Conservation (phyloP, 2,329 filamentous ascomycete species). For the Xylariomycetidae sp. region DNA sequence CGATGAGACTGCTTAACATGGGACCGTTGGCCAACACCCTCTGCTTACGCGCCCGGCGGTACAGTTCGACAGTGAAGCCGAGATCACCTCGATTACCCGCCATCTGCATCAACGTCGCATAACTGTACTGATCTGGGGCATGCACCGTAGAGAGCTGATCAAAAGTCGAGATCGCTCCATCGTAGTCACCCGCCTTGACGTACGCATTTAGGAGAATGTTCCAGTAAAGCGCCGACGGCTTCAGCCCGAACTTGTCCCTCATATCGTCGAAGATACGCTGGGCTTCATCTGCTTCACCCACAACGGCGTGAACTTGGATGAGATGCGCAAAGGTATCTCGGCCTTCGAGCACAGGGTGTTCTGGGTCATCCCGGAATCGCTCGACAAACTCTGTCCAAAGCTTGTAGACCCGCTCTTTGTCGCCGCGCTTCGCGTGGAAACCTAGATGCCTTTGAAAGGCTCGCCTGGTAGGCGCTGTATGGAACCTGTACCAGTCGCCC, state of each 20-base stretch:
- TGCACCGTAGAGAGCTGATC: slow-evolving; percentile 46
- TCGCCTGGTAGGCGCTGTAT: slow-evolving; percentile 34
- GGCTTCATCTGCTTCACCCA: slow-evolving; percentile 57
- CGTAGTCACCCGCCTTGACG: slow-evolving; percentile 57
- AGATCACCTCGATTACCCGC: slow-evolving; percentile 67
- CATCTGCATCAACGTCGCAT: slow-evolving; percentile 68
- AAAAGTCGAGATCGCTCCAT: slow-evolving; percentile 60
- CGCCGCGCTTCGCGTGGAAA: slow-evolving; percentile 42
- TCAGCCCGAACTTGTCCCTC: slow-evolving; percentile 43
- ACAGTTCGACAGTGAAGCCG: slow-evolving; percentile 59
- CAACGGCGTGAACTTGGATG: slow-evolving; percentile 64
- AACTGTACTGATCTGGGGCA: slow-evolving; percentile 57
- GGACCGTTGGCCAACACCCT: slow-evolving; percentile 44
- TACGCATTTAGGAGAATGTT: slow-evolving; percentile 73
- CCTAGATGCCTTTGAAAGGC: slow-evolving; percentile 43
- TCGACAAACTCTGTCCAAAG: slow-evolving; percentile 39
- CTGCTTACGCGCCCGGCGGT: slow-evolving; percentile 53
- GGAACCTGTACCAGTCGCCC: slow-evolving; percentile 40
- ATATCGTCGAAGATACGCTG: slow-evolving; percentile 59
- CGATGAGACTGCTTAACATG: slow-evolving; percentile 60
- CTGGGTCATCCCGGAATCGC: slow-evolving; percentile 25
- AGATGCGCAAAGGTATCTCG: slow-evolving; percentile 47
- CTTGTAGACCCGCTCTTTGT: slow-evolving; percentile 37
- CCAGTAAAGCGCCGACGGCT: slow-evolving; percentile 59
- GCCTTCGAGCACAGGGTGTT: slow-evolving; percentile 25